Base-by-base conservation (phyloP, 2,329 filamentous ascomycete genomes). In the Dactylonectria macrodidyma region DNA sequence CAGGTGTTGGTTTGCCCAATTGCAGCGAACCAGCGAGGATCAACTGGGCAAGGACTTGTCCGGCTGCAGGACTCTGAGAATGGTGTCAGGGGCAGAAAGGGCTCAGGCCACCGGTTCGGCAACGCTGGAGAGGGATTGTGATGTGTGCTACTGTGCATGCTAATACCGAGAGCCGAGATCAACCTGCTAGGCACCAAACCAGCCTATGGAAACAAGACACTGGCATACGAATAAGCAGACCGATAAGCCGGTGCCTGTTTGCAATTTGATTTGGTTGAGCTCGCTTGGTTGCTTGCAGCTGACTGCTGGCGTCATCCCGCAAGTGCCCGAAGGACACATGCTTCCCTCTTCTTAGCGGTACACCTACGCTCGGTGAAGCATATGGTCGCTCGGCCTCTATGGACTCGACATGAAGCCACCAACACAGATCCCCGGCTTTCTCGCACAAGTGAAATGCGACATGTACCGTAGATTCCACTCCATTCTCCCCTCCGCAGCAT, bases 21-120 rank as follows among this genome's bases (percentile, higher is more conserved):
- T 19, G 61, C 66, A 68, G 26, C 58, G 34, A 69, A 65, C 64
- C 73, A 73, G 69, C 24, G 30, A 57, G 54, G 56, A 30, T 30
- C 26, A 30, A 30, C 26, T 30, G 26, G 4, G 7, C 26, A 30
- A 30, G 26, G 59, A 24, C 33, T 33, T 34, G 24, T 36, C 16
- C 16, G 22, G 47, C 16, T 34, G 36, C 38, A 47, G 47, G 47
- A 19, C 14, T 36, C 22, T 19, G 30, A 19, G 19, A 60, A 70
- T 65, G 57, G 59, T 67, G 62, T 58, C 65, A 59, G 56, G 66
- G 67, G 51, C 56, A 34, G 67, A 75, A 69, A 67, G 59, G 73
- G 74, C 65, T 75, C 63, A 71, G 59, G 69, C 73, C 73, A 75
- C 69, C 68, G 62, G 72, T 76, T 75, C 74, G 58, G 62, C 47